Evolutionary conservation across 2,329 filamentous ascomycete species (phyloP).

Genomic region (Fusarium tupiense): DNA sequence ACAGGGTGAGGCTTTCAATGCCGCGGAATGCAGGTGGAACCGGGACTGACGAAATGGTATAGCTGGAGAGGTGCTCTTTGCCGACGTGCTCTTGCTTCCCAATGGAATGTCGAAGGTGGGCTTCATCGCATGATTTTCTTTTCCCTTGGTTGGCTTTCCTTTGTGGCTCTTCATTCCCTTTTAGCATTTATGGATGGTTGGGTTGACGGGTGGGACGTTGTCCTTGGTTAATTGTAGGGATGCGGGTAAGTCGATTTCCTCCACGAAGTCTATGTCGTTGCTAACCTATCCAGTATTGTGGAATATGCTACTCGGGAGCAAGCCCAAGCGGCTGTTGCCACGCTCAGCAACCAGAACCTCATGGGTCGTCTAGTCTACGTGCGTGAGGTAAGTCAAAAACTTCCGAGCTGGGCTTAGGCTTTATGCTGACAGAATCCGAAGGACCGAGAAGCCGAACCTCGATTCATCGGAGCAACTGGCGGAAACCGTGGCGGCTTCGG

Average conservation of each 20-base stretch:
- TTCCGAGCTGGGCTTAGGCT: too few relatives aligned
- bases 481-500: conserved; percentile 70
- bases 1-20: conserved; percentile 77
- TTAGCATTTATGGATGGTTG: conserved; percentile 85
- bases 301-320: conserved; percentile 99
- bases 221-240: conserved; percentile 94
- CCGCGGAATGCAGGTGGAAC: conserved; percentile 41
- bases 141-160: conserved; percentile 78
- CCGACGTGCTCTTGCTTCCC: conserved; percentile 98
- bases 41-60: conserved; percentile 53
- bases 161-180: conserved; percentile 72
- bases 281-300: conserved; percentile 81
- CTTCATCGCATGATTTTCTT: conserved; percentile 85
- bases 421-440: conserved; percentile 49
- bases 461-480: conserved; percentile 82
- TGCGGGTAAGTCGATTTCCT: conserved; percentile 84
- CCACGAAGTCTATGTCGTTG: not conserved
- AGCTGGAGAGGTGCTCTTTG: conserved; percentile 99
- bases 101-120: conserved; percentile 99
- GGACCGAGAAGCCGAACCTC: conserved; percentile 98
- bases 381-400: conserved; percentile 77
- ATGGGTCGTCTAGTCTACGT: conserved; percentile 99
- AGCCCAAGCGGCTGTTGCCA: conserved; percentile 96
- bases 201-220: conserved; percentile 98
- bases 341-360: conserved; percentile 98